Evolutionary conservation across 148 eudicot genomes (phyloP).

Genomic region (Rhododendron griersonianum): DNA sequence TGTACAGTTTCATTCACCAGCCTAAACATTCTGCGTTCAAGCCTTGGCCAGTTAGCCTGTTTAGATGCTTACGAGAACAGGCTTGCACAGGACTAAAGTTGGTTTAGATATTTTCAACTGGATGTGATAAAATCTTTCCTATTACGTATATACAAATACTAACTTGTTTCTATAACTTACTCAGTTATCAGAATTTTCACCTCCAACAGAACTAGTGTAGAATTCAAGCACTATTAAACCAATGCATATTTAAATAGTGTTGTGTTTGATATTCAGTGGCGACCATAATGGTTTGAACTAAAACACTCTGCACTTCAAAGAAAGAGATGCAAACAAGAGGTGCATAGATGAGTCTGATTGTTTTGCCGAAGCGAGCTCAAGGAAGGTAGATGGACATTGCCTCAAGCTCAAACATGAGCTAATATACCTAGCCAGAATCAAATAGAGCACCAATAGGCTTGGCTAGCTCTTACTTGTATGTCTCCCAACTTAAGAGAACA

Average conservation of each 20-base stretch:
- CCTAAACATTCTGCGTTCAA: conserved; percentile 2
- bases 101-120: neutral
- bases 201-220: neutral
- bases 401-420: conserved; percentile 3
- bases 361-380: neutral
- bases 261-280: neutral
- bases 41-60: neutral
- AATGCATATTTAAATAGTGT: neutral
- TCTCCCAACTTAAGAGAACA: neutral
- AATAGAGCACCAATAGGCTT: neutral
- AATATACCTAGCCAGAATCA: neutral
- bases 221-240: neutral
- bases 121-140: neutral
- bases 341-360: neutral
- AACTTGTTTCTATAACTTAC: neutral
- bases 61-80: neutral
- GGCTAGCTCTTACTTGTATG: neutral
- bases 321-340: neutral
- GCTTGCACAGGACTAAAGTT: neutral
- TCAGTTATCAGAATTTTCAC: neutral
- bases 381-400: neutral
- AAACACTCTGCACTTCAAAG: neutral
- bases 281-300: neutral
- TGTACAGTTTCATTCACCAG: conserved; percentile 4
- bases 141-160: neutral